A percentile compares a stretch with the other conserved stretches of the same genome.
Conservation (phyloP, 345 rosid species). For the Aquilaria malaccensis region DNA sequence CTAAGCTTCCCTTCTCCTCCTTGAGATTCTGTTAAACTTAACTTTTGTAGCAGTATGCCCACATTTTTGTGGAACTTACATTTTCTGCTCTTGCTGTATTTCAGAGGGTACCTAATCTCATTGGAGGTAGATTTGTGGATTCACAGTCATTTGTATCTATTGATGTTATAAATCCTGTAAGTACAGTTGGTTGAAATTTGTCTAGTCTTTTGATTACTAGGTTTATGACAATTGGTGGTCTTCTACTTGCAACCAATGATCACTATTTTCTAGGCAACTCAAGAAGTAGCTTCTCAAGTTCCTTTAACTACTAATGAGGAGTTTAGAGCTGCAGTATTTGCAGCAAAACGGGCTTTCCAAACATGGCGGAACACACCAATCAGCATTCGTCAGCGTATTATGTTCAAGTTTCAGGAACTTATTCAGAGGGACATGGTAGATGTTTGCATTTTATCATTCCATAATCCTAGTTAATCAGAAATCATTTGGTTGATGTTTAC, state of each 20-base stretch:
- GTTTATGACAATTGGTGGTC: not conserved
- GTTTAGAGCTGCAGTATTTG: conserved; percentile 55
- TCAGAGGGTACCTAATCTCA: conserved; percentile 65
- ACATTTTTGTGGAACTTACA: conserved; percentile 12
- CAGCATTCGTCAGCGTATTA: conserved; percentile 47
- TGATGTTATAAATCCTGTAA: conserved; percentile 66
- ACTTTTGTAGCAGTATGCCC: no score
- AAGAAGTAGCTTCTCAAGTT: conserved; percentile 57
- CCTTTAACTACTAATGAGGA: conserved; percentile 59
- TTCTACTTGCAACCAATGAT: conserved; percentile 6
- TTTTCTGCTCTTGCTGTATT: conserved; percentile 8
- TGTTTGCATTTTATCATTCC: not conserved
- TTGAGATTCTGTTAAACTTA: no score
- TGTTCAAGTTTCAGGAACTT: conserved; percentile 68
- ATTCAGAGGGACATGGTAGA: conserved; percentile 53
- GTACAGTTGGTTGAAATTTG: conserved; percentile 16
- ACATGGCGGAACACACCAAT: conserved; percentile 50
- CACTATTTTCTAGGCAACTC: conserved; percentile 44
- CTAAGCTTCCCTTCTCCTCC: no score
- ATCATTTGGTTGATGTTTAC: conserved; percentile 8
- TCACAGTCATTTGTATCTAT: conserved; percentile 44
- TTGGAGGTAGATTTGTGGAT: conserved; percentile 63
- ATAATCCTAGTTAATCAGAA: not conserved
- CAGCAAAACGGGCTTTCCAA: conserved; percentile 61
- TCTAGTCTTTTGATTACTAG: conserved; percentile 5